Evolutionary conservation across 192 early-diverging fungal genomes (phyloP), one percentile per base, ranked within the genome.

Genomic region (Gaertneriomyces semiglobifer): DNA sequence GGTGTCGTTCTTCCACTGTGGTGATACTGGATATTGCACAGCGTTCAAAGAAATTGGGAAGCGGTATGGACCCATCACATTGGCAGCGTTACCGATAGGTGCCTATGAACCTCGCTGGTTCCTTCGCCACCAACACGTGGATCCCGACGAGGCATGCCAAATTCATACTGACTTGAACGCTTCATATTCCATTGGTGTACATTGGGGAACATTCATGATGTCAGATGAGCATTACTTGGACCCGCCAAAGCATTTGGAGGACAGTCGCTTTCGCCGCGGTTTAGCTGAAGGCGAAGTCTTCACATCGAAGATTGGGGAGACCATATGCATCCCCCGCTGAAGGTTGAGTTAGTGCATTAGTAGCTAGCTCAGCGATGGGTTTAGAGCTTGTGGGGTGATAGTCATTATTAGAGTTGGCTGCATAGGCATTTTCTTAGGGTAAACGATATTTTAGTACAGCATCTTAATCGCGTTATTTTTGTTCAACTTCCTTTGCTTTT

Each of bases 181-280:
- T 5, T 53, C 42, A 1, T 56, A 74, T 56, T 77, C 83, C 3
- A 63, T 84, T 19, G 83, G 83, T n/a, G 77, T 84, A 19, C 83
- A 82, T 58, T 84, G 83, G 83, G 83, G 80, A 12, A 84, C 83
- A 4, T 84, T 82, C 63, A 80, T 84, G 80, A 81, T 84, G 80
- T 80, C 78, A n/a, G 78, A 81, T 58, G 82, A 84, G 54, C 76
- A 78, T 60, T 83, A 85, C 62, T 44, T 82, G 65, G 81, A 77
- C 42, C 79, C 83, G 48, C 77, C 77, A 56, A 73, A 60, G 61
- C 64, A 66, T 42, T 64, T 80, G 14, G 60, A 73, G 41, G 54
- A 66, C 14, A 65, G 61, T 25, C 62, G 74, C 11, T 48, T 53
- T 12, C 58, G 68, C 5, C 60, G 53, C 18, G 61, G 45, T 0